These are phyloP conservation scores for Ophiocytium majus DNA, from an alignment of 352 stramenopile genomes.

Conservation along the genomic window DNA sequence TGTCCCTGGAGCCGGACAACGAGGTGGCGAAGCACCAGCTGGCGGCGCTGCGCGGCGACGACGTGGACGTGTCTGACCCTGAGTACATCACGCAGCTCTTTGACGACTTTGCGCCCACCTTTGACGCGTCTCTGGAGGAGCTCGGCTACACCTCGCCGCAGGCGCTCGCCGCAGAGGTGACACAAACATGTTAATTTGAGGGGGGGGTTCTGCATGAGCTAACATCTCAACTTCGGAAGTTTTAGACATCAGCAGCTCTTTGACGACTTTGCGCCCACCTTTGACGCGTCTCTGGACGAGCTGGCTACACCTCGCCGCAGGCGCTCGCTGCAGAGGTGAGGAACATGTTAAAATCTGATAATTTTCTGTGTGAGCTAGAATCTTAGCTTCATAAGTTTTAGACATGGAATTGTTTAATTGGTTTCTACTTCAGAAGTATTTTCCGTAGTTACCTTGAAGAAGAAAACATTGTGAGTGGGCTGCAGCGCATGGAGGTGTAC, in stretches of 20 bases:
- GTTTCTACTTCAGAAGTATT: too few relatives aligned
- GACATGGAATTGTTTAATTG: too few relatives aligned
- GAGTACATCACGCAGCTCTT: slow-evolving; percentile 27
- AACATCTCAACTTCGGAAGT: too few relatives aligned
- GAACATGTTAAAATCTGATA: too few relatives aligned
- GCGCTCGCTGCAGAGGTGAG: slow-evolving; percentile 15
- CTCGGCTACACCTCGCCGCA: slow-evolving; percentile 37
- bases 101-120: slow-evolving; percentile 48
- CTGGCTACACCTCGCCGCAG: slow-evolving; percentile 35
- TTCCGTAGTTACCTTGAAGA: too few relatives aligned
- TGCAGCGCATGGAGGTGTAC: too few relatives aligned
- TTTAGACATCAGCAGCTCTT: too few relatives aligned
- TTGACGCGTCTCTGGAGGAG: slow-evolving; percentile 47
- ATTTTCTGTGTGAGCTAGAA: too few relatives aligned
- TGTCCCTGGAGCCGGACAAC: not conserved
- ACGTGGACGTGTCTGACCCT: not conserved
- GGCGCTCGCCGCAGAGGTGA: slow-evolving; percentile 1
- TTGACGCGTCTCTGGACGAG: slow-evolving; percentile 46
- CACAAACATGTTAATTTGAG: too few relatives aligned
- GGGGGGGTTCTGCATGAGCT: too few relatives aligned
- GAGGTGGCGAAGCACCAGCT: not conserved
- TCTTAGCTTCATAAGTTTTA: too few relatives aligned
- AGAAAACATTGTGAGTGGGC: too few relatives aligned
- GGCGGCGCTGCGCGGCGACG: not conserved
- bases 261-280: slow-evolving; percentile 48